phyloP scores from a whole-genome alignment of 208 protist genomes.

The Trypanosoma theileri region DNA sequence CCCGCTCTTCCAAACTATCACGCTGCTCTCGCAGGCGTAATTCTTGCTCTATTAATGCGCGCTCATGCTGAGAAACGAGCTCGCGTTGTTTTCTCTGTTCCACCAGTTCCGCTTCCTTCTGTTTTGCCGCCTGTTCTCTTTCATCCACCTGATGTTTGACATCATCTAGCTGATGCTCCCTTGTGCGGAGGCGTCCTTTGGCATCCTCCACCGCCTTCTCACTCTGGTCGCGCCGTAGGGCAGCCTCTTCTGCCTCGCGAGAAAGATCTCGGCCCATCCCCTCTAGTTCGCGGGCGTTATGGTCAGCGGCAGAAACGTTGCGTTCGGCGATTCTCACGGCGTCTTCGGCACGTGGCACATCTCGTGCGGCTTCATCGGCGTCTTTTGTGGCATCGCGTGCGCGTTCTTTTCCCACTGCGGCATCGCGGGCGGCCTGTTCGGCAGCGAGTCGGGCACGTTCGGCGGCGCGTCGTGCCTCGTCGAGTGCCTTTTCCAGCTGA shows the following conservation, averaged over 20 bases:
- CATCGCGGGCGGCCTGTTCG: conserved; percentile 68
- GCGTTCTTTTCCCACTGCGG: conserved; percentile 58
- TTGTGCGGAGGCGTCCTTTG: conserved; percentile 48
- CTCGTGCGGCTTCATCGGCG: conserved; percentile 63
- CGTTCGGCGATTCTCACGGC: conserved; percentile 71
- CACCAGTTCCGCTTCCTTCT: conserved; percentile 72
- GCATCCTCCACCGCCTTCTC: conserved; percentile 74
- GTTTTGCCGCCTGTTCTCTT: conserved; percentile 64
- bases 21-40: conserved; percentile 85
- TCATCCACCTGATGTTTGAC: conserved; percentile 64
- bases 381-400: conserved; percentile 69
- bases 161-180: conserved; percentile 64
- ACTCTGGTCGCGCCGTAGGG: conserved; percentile 61
- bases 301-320: conserved; percentile 59
- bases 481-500: conserved; percentile 81
- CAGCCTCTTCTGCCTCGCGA: conserved; percentile 80
- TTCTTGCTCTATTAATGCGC: conserved; percentile 88
- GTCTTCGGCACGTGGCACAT: conserved; percentile 80
- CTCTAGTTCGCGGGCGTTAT: conserved; percentile 82
- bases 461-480: conserved; percentile 74
- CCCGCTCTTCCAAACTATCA: conserved; percentile 85
- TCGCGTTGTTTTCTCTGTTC: conserved; percentile 83
- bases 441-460: conserved; percentile 72
- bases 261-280: conserved; percentile 74
- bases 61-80: conserved; percentile 85